phyloP scores from a whole-genome alignment of 202 grass and related monocot genomes.

The Miscanthus sacchariflorus region DNA sequence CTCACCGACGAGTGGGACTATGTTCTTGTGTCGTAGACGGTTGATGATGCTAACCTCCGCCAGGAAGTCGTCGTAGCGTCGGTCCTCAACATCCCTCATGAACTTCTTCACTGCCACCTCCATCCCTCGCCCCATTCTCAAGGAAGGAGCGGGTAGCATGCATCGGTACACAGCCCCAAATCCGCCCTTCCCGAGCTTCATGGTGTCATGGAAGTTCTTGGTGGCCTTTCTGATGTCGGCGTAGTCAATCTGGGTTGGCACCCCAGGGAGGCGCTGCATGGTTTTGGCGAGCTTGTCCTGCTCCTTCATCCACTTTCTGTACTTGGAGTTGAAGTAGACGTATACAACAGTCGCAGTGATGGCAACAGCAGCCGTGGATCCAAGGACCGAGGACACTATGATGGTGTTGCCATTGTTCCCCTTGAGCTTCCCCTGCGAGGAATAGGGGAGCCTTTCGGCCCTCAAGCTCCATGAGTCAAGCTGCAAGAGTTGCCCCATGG shows the following conservation, averaged over 20 bases:
- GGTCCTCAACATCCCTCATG: background rate
- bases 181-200: background rate
- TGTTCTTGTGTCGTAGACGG: constrained; percentile 9
- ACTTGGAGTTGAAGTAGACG: background rate
- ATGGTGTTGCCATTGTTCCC: background rate
- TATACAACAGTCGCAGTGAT: background rate
- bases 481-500: background rate
- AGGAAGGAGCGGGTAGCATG: background rate
- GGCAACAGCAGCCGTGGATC: background rate
- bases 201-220: background rate
- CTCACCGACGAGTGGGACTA: too few species aligned
- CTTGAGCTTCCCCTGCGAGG: background rate
- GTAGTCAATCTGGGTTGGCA: background rate
- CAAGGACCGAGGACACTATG: background rate
- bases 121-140: background rate
- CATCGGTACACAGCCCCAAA: background rate
- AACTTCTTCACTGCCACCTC: constrained; percentile 40
- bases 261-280: background rate
- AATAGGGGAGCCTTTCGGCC: background rate
- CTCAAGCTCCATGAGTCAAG: background rate
- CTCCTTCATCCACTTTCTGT: constrained; percentile 6
- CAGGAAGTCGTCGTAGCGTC: constrained; percentile 29
- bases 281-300: background rate
- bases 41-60: constrained; percentile 42
- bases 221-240: background rate